A percentile compares a stretch with the other conserved stretches of the same genome.
Evolutionary conservation across 805 yeast genomes (phyloP).

Genomic region (Wickerhamiella domercqiae): DNA sequence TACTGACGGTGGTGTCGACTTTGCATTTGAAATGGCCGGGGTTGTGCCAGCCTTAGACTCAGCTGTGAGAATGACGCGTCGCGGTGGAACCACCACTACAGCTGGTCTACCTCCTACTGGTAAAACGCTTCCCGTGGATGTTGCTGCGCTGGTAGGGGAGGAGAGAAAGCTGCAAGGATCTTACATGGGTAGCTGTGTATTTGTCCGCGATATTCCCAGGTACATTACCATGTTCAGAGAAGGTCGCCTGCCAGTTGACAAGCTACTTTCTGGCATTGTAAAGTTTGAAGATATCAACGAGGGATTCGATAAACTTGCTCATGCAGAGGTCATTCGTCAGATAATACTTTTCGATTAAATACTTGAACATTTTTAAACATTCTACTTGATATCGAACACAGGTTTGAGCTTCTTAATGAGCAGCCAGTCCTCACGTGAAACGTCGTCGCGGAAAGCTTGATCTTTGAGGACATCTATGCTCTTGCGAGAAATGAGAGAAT

Average conservation of each 20-base stretch:
- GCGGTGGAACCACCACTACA: constrained; percentile 87
- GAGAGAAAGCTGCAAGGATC: constrained; percentile 95
- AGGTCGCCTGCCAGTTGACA: constrained; percentile 78
- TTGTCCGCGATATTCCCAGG: constrained; percentile 85
- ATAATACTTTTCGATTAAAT: constrained; percentile 28
- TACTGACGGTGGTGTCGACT: constrained; percentile 95
- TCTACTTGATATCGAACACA: constrained; percentile 66
- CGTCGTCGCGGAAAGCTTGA: constrained; percentile 91
- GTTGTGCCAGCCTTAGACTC: constrained; percentile 86
- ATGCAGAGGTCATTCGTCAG: constrained; percentile 86
- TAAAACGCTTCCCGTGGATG: constrained; percentile 65
- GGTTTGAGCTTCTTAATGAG: constrained; percentile 78
- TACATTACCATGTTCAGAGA: constrained; percentile 70
- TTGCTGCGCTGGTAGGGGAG: constrained; percentile 97
- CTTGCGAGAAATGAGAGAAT: constrained; percentile 78
- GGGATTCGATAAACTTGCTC: constrained; percentile 88
- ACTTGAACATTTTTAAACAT: no score
- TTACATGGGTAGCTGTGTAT: constrained; percentile 95
- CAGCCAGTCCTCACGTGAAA: constrained; percentile 91
- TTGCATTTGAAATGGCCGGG: constrained; percentile 96
- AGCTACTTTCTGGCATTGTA: constrained; percentile 82
- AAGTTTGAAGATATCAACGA: constrained; percentile 62
- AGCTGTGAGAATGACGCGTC: constrained; percentile 92
- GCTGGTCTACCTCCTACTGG: constrained; percentile 99
- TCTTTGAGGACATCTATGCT: constrained; percentile 96